phyloP scores from a whole-genome alignment of 2,329 filamentous ascomycete genomes.

The Ceratocystis colombiana region DNA sequence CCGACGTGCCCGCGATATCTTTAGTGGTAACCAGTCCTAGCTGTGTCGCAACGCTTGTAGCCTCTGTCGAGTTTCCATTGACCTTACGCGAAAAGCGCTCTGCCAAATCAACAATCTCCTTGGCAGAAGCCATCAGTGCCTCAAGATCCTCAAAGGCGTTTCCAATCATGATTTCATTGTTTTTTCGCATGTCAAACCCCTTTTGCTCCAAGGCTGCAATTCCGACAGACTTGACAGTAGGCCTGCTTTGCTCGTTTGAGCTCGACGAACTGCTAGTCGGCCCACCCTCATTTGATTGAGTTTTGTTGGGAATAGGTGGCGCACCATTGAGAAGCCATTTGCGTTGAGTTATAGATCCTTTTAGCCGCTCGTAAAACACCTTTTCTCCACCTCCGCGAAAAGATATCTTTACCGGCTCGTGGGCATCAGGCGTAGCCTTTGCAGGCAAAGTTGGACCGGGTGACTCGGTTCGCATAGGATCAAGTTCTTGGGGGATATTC shows the following conservation, averaged over 20 bases:
- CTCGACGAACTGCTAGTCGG: constrained; percentile 31
- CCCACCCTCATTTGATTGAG: constrained; percentile 27
- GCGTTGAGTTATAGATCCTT: constrained; percentile 75
- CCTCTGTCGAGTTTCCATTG: constrained; percentile 57
- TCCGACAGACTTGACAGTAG: constrained; percentile 55
- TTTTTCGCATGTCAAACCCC: constrained; percentile 73
- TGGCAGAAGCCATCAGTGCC: constrained; percentile 92
- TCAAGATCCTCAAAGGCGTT: constrained; percentile 93
- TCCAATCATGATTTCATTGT: constrained; percentile 87
- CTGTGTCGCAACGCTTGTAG: constrained; percentile 52
- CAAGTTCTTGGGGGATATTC: constrained; percentile 33
- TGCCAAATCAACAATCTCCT: constrained; percentile 87
- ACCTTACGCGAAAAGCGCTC: constrained; percentile 70
- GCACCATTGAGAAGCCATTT: constrained; percentile 93
- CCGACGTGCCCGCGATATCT: constrained; percentile 74
- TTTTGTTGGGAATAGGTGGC: constrained; percentile 64
- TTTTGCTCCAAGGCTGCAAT: constrained; percentile 88
- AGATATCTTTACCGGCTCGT: constrained; percentile 77
- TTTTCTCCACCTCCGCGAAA: constrained; percentile 84
- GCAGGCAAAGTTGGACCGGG: constrained; percentile 58
- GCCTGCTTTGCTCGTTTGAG: constrained; percentile 29
- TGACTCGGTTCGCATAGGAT: constrained; percentile 53
- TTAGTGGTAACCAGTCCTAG: constrained; percentile 88
- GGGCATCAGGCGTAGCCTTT: constrained; percentile 41
- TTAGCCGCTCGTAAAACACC: constrained; percentile 80